Conservation (phyloP, 441 rosid genomes). For the Populus tomentosa region DNA sequence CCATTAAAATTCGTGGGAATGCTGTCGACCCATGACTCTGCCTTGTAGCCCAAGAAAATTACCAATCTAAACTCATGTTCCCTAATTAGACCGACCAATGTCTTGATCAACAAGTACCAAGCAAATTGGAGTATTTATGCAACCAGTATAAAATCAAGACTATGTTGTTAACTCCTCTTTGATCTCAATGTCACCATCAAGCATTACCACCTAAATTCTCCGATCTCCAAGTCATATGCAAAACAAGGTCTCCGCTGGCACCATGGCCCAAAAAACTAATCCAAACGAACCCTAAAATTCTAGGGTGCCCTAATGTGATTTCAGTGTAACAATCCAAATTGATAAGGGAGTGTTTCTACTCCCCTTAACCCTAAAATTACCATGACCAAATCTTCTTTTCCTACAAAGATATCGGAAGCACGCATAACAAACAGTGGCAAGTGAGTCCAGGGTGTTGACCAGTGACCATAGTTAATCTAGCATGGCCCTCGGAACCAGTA, state of each 20-base stretch:
- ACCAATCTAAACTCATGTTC: neutral
- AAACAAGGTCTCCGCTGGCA: constrained; percentile 14
- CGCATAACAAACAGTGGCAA: constrained; percentile 30
- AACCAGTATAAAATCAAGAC: constrained; percentile 7
- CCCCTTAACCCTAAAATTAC: neutral
- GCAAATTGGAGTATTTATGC: constrained; percentile 18
- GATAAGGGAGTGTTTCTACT: neutral
- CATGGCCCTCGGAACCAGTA: constrained; percentile 23
- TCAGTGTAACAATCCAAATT: neutral
- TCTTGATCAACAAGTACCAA: constrained; percentile 9
- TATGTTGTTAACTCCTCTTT: constrained; percentile 24
- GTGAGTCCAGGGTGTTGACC: constrained; percentile 39
- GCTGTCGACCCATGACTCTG: neutral
- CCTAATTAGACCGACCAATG: constrained; percentile 20
- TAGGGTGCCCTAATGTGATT: neutral
- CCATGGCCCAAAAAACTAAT: neutral
- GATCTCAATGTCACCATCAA: constrained; percentile 22
- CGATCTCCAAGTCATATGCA: constrained; percentile 4
- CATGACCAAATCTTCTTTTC: constrained; percentile 16
- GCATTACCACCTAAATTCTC: constrained; percentile 19
- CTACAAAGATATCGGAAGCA: constrained; percentile 29
- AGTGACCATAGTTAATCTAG: constrained; percentile 18
- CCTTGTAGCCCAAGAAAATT: neutral
- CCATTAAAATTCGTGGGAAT: neutral
- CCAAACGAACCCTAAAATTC: neutral